These are phyloP conservation scores for Capronia coronata DNA, from an alignment of 2,329 filamentous ascomycete species.

Conservation along the genomic window DNA sequence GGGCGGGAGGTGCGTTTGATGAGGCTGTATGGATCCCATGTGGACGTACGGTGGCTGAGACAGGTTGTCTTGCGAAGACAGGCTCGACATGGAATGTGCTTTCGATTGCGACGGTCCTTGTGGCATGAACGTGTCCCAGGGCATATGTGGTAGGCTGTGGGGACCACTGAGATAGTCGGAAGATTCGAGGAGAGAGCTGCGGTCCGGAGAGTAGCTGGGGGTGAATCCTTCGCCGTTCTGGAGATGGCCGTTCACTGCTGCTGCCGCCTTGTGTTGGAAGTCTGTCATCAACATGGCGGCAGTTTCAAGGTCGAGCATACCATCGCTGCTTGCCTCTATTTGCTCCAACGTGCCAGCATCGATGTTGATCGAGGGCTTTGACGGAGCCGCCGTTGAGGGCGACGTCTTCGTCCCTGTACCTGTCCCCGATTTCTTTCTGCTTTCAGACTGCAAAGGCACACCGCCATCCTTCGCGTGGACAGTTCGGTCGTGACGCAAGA, in stretches of 20 bases:
- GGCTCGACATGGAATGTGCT: conserved; percentile 64
- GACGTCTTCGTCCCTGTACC: conserved; percentile 60
- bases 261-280: conserved; percentile 92
- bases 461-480: conserved; percentile 97
- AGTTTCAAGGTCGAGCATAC: conserved; percentile 90
- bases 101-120: conserved; percentile 64
- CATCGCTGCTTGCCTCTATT: conserved; percentile 83
- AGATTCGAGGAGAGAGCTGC: conserved; percentile 67
- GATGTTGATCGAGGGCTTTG: conserved; percentile 72
- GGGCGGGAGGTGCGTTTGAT: conserved; percentile 58
- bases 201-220: conserved; percentile 67
- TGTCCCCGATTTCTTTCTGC: conserved; percentile 39
- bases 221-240: conserved; percentile 43
- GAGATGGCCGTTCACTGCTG: conserved; percentile 47
- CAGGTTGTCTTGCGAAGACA: conserved; percentile 58
- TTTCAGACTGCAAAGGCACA: conserved; percentile 31
- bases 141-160: conserved; percentile 76
- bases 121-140: conserved; percentile 85
- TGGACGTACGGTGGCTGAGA: conserved; percentile 58
- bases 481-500: conserved; percentile 93
- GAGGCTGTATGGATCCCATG: conserved; percentile 52
- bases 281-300: conserved; percentile 98
- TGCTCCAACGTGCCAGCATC: conserved; percentile 85
- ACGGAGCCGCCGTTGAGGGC: conserved; percentile 45
- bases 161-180: conserved; percentile 70